These are phyloP conservation scores for Colletotrichum aenigma DNA, from an alignment of 2,329 filamentous ascomycete genomes.

Conservation along the genomic window DNA sequence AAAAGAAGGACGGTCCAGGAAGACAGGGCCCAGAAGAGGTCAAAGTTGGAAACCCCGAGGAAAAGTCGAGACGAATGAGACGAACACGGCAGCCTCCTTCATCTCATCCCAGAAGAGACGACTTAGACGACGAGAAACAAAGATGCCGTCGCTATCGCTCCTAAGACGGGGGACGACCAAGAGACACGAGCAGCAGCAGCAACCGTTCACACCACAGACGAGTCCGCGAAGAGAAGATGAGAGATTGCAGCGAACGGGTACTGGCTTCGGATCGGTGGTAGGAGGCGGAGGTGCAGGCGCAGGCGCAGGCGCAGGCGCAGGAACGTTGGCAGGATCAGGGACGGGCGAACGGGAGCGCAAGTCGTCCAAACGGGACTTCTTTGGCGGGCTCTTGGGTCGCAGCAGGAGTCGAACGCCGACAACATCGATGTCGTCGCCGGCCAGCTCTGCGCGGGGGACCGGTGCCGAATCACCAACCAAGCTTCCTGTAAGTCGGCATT, in stretches of 20 bases:
- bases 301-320: neutral
- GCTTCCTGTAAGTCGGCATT: constrained; percentile 8
- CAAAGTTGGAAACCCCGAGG: neutral
- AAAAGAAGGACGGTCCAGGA: neutral
- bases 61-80: constrained; percentile 1
- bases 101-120: neutral
- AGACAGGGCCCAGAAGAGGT: neutral
- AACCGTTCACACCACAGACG: neutral
- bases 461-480: constrained; percentile 16
- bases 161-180: constrained; percentile 26
- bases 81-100: neutral
- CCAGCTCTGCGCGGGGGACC: neutral
- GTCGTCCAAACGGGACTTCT: constrained; percentile 34
- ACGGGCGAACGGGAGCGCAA: constrained; percentile 22
- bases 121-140: neutral
- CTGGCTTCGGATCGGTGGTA: neutral
- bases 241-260: neutral
- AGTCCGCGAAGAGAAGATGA: neutral
- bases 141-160: constrained; percentile 37
- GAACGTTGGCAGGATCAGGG: neutral
- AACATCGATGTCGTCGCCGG: neutral
- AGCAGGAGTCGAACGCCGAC: constrained; percentile 17
- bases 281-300: neutral
- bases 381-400: constrained; percentile 32
- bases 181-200: constrained; percentile 24